Evolutionary conservation across 805 yeast species (phyloP).

Genomic region (Kockiozyma suomiensis): DNA sequence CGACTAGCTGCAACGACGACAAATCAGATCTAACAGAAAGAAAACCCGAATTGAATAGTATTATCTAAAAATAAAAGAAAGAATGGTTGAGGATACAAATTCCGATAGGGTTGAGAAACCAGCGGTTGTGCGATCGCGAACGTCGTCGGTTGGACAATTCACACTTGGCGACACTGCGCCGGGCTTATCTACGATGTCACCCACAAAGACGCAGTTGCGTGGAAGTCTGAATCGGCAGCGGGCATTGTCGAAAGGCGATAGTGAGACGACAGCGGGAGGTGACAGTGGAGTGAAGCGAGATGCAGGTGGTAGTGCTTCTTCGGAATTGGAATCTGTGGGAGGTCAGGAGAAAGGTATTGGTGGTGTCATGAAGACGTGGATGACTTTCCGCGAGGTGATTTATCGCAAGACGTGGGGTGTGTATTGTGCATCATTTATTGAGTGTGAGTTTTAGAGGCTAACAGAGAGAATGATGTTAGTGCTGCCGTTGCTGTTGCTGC

Average conservation of each 20-base stretch:
- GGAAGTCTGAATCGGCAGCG: constrained; percentile 46
- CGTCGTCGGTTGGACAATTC: constrained; percentile 75
- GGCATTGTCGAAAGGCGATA: constrained; percentile 34
- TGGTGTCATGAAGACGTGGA: constrained; percentile 47
- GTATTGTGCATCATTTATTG: not conserved
- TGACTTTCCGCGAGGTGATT: constrained; percentile 60
- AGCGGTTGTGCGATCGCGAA: constrained; percentile 41
- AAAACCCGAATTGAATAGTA: too few relatives aligned
- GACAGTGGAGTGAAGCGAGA: not conserved
- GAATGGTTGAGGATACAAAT: not conserved
- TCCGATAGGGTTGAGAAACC: not conserved
- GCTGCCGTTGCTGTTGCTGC: constrained; percentile 20
- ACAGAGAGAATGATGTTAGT: constrained; percentile 17
- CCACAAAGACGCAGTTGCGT: constrained; percentile 48
- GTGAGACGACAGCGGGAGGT: not conserved
- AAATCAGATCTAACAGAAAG: too few relatives aligned
- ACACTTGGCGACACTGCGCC: constrained; percentile 74
- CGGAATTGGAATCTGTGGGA: not conserved
- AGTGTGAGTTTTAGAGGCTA: not conserved
- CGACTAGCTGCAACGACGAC: too few relatives aligned
- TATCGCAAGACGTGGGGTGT: constrained; percentile 63
- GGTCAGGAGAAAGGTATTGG: not conserved
- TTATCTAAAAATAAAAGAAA: not conserved
- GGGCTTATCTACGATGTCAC: constrained; percentile 66
- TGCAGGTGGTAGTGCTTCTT: not conserved